These are phyloP conservation scores for Phytophthora vignae DNA, from an alignment of 352 stramenopile species.

Conservation along the genomic window DNA sequence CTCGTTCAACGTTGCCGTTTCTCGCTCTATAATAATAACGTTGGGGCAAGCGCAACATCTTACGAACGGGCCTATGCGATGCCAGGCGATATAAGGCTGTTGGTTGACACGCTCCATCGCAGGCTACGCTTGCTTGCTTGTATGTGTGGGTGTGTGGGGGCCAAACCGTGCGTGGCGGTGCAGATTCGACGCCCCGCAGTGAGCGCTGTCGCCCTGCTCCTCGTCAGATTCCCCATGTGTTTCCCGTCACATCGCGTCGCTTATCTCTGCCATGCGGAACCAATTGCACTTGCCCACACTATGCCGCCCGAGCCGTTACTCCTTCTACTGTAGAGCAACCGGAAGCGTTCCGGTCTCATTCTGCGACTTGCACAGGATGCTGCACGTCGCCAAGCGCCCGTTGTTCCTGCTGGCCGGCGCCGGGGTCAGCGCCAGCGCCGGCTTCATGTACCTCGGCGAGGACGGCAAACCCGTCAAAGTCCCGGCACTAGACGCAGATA, in stretches of 20 bases:
- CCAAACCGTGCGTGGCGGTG: background rate
- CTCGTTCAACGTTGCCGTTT: background rate
- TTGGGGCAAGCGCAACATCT: conserved; percentile 13
- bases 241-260: conserved; percentile 26
- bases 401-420: conserved; percentile 61
- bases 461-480: conserved; percentile 30
- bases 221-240: conserved; percentile 40
- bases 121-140: background rate
- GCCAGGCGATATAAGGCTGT: background rate
- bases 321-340: no score
- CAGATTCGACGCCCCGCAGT: conserved; percentile 23
- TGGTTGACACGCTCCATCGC: conserved; percentile 11
- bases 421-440: conserved; percentile 58
- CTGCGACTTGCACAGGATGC: conserved; percentile 21
- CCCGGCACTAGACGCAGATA: background rate
- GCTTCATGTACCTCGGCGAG: conserved; percentile 60
- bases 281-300: conserved; percentile 7
- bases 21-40: conserved; percentile 20
- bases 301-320: conserved; percentile 6
- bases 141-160: no score
- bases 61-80: conserved; percentile 21
- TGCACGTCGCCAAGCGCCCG: conserved; percentile 64
- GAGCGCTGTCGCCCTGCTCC: background rate
- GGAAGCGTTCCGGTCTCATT: conserved; percentile 12
- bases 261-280: conserved; percentile 21